These are phyloP conservation scores for Cladosporium sphaerospermum DNA, from an alignment of 2,329 filamentous ascomycete genomes.

Conservation along the genomic window DNA sequence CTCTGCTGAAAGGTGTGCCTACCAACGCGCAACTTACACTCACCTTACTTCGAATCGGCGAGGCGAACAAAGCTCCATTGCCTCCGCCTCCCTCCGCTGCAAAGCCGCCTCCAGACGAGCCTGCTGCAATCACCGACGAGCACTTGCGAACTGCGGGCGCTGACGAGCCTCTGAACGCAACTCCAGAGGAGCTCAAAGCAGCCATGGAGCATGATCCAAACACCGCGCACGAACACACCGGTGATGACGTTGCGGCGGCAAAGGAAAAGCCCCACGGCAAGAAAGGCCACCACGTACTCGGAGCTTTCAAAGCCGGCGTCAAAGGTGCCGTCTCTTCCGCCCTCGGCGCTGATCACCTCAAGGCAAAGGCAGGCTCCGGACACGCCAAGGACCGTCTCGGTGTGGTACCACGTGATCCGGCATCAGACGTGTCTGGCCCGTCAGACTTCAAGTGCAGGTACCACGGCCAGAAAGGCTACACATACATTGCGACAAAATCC, in stretches of 20 bases:
- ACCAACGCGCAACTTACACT: slow-evolving; percentile 81
- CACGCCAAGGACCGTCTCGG: slow-evolving; percentile 66
- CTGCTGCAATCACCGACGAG: slow-evolving; percentile 44
- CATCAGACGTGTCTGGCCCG: slow-evolving; percentile 50
- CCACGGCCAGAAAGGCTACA: slow-evolving; percentile 64
- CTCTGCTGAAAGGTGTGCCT: slow-evolving; percentile 71
- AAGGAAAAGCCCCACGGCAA: slow-evolving; percentile 44
- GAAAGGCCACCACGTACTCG: slow-evolving; percentile 48
- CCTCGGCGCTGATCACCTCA: slow-evolving; percentile 63
- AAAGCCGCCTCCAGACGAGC: slow-evolving; percentile 43
- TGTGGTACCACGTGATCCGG: slow-evolving; percentile 51
- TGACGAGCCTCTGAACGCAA: slow-evolving; percentile 54
- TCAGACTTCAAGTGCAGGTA: slow-evolving; percentile 70
- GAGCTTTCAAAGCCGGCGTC: slow-evolving; percentile 62
- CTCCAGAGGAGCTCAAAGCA: slow-evolving; percentile 57
- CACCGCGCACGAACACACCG: slow-evolving; percentile 44
- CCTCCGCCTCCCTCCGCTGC: slow-evolving; percentile 51
- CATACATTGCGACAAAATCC: slow-evolving; percentile 61
- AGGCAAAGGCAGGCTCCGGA: slow-evolving; percentile 55
- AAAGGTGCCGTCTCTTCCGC: slow-evolving; percentile 68
- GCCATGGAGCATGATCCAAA: slow-evolving; percentile 48
- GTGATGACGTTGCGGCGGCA: slow-evolving; percentile 47
- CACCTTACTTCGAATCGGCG: slow-evolving; percentile 73
- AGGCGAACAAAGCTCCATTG: slow-evolving; percentile 72
- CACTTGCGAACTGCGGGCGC: slow-evolving; percentile 48